Base-by-base conservation (phyloP, 73 alveolate genomes). In the Uronychia setigera region DNA sequence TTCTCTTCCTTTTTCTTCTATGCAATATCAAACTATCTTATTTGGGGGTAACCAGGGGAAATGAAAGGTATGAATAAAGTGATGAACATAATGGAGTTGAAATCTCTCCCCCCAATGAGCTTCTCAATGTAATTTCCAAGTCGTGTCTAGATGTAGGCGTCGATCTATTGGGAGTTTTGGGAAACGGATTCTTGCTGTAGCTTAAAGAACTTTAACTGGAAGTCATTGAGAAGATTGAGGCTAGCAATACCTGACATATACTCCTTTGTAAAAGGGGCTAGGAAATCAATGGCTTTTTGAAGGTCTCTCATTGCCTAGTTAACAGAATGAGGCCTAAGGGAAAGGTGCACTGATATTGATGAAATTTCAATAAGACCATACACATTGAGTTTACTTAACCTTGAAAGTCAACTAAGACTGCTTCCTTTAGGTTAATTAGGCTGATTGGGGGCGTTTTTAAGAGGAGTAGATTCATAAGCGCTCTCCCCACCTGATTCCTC, bases 401-500 rank as follows among this genome's bases (percentile, higher is more conserved):
- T 46, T 5, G 67, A 46, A 19, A 46, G 67, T 46, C 67, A 46
- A 19, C 67, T 46, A 19, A 19, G 19, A 19, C 19, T 46, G 67
- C 67, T 46, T 46, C 67, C 19, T 46, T 19, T 46, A n/a, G n/a
- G n/a, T 46, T 19, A 5, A 11, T 19, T 46, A 11, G 19, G 67
- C 67, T 46, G 67, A 11, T 46, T 46, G 5, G 19, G 67, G 19
- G 67, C n/a, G 67, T 46, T 19, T 19, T 46, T 46, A 5, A 46
- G 67, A 46, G 67, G n/a, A 46, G 67, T 46, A 19, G 19, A 11
- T 19, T 19, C 67, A n/a, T n/a, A n/a, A n/a, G 67, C 67, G 19
- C 67, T 46, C 67, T 46, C 67, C 67, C 67, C 67, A 46, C 67
- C 67, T 11, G 67, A 46, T 19, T 46, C 67, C 67, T 46, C 67